phyloP scores from a whole-genome alignment of 345 rosid species.

The Populus tremula region DNA sequence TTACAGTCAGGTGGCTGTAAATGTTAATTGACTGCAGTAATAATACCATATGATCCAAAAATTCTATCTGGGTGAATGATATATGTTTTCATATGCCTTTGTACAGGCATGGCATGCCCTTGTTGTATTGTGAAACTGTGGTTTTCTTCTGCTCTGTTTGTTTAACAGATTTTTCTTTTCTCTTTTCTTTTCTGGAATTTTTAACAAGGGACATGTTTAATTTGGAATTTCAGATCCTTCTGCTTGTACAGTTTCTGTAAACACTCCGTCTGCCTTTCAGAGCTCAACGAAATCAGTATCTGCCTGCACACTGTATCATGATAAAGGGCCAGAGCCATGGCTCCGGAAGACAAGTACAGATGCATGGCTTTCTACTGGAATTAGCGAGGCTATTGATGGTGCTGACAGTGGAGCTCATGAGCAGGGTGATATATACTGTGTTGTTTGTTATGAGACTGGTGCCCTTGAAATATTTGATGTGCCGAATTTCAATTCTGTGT shows the following conservation, averaged over 20 bases:
- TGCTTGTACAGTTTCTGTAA: constrained; percentile 70
- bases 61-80: too few relatives aligned
- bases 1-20: neutral
- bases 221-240: constrained; percentile 68
- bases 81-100: too few relatives aligned
- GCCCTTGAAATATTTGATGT: constrained; percentile 93
- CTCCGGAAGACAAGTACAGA: constrained; percentile 90
- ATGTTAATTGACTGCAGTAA: too few relatives aligned
- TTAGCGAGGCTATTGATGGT: constrained; percentile 81
- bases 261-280: constrained; percentile 63
- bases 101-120: neutral
- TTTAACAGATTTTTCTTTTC: neutral
- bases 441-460: constrained; percentile 79
- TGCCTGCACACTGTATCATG: constrained; percentile 91
- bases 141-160: neutral
- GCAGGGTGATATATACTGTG: constrained; percentile 91
- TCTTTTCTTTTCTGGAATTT: constrained; percentile 10
- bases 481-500: constrained; percentile 79
- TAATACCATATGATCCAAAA: too few relatives aligned
- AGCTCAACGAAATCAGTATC: constrained; percentile 58
- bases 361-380: constrained; percentile 94
- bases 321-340: constrained; percentile 95
- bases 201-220: constrained; percentile 26
- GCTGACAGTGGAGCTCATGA: constrained; percentile 78
- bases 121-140: neutral